These are phyloP conservation scores for Puccinia horiana DNA, from an alignment of 1,284 basidiomycete genomes.

Conservation along the genomic window DNA sequence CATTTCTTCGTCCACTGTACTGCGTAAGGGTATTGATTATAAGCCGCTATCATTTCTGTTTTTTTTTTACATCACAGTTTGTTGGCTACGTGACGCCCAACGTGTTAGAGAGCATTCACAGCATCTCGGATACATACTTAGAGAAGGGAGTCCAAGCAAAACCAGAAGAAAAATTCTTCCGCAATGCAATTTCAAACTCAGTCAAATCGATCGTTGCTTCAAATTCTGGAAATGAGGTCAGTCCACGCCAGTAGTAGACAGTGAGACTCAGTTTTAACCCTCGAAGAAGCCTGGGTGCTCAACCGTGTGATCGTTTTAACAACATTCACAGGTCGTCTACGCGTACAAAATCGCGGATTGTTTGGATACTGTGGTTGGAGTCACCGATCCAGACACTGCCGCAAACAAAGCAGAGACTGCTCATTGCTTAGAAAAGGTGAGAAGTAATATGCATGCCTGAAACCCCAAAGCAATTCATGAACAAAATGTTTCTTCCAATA, in stretches of 20 bases:
- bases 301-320: background rate
- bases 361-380: constrained; percentile 44
- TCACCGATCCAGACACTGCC: constrained; percentile 36
- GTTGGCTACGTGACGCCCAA: constrained; percentile 45
- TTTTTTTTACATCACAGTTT: constrained; percentile 3
- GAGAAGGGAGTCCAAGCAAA: constrained; percentile 11
- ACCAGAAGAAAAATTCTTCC: constrained; percentile 36
- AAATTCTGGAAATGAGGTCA: constrained; percentile 47
- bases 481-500: background rate
- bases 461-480: background rate
- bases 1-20: background rate
- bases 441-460: background rate
- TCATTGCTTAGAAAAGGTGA: constrained; percentile 43
- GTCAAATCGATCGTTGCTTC: constrained; percentile 43
- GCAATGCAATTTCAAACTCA: constrained; percentile 19
- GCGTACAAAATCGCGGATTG: constrained; percentile 46
- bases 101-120: constrained; percentile 38
- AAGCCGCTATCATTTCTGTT: background rate
- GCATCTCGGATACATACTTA: constrained; percentile 36
- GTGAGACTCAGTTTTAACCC: background rate
- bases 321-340: constrained; percentile 27
- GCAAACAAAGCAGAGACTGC: constrained; percentile 35
- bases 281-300: background rate
- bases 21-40: background rate
- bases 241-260: background rate